A percentile compares a stretch with the other conserved stretches of the same genome.
Evolutionary conservation across 2,329 filamentous ascomycete species (phyloP).

Genomic region (Pestalotiopsis fici): DNA sequence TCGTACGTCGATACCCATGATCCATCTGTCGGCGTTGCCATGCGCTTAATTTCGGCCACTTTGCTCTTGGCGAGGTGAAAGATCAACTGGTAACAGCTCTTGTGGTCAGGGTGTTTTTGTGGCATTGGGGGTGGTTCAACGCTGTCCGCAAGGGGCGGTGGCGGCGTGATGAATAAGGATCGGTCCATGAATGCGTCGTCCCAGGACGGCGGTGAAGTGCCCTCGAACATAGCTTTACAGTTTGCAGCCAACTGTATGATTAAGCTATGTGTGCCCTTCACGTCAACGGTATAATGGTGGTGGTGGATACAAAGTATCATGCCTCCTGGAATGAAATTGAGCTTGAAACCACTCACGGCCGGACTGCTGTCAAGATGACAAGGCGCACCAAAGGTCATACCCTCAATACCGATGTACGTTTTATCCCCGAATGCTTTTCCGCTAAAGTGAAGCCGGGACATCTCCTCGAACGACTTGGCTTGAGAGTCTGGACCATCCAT

Average conservation of each 20-base stretch:
- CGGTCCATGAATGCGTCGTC: not conserved
- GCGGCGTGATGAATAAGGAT: not conserved
- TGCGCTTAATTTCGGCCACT: not conserved
- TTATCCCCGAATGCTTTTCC: not conserved
- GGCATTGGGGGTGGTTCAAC: not conserved
- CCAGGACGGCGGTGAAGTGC: not conserved
- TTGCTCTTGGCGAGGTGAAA: slow-evolving; percentile 4
- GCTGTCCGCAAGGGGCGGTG: not conserved
- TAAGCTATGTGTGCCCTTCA: not conserved
- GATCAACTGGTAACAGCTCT: not conserved
- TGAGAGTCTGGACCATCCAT: not conserved
- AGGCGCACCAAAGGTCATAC: not conserved
- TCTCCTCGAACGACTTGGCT: not conserved
- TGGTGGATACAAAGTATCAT: not conserved
- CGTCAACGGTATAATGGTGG: not conserved
- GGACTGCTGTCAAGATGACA: not conserved
- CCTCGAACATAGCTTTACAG: not conserved
- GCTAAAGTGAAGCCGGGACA: not conserved
- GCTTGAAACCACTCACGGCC: not conserved
- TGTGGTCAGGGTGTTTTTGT: not conserved
- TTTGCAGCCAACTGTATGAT: not conserved
- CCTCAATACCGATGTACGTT: not conserved
- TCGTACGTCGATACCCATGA: slow-evolving; percentile 6
- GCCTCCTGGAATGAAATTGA: not conserved
- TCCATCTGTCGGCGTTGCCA: not conserved